Conservation (phyloP, 768 basidiomycete genomes). For the Xerocomellus amylosporus region DNA sequence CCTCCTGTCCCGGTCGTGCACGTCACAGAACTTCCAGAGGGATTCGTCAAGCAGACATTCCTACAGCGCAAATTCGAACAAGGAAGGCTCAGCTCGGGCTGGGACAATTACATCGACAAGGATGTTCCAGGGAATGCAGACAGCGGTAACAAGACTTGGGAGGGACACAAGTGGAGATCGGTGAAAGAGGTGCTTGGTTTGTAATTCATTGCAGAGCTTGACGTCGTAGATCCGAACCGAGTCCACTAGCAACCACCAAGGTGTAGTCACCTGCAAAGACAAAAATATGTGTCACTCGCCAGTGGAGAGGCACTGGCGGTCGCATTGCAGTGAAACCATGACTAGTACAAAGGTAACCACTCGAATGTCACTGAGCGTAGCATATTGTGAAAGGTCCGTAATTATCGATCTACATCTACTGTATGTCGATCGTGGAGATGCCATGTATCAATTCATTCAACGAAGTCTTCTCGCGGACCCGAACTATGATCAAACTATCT, state of each 20-base stretch:
- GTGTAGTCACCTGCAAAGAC: too few species aligned
- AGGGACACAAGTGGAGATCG: conserved; percentile 33
- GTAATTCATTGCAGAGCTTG: conserved; percentile 6
- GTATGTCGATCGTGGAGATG: too few species aligned
- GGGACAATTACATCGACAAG: conserved; percentile 18
- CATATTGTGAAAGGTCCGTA: not conserved
- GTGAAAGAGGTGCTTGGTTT: conserved; percentile 28
- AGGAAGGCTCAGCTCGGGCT: conserved; percentile 28
- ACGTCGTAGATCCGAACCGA: too few species aligned
- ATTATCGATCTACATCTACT: not conserved
- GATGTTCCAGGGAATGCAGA: conserved; percentile 32
- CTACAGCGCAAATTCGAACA: conserved; percentile 29
- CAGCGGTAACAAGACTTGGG: conserved; percentile 33
- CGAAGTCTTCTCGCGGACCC: not conserved
- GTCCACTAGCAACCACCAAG: too few species aligned
- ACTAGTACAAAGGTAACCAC: too few species aligned
- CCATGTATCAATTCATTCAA: not conserved
- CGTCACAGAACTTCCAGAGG: conserved; percentile 18
- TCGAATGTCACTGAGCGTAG: too few species aligned
- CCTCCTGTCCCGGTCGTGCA: conserved; percentile 22
- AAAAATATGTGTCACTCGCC: too few species aligned
- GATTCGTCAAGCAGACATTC: conserved; percentile 29
- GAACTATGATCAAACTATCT: not conserved
- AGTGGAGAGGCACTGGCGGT: too few species aligned
- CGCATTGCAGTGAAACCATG: too few species aligned